Evolutionary conservation across 164 flowering plant genomes (phyloP).

Genomic region (Malania oleifera): DNA sequence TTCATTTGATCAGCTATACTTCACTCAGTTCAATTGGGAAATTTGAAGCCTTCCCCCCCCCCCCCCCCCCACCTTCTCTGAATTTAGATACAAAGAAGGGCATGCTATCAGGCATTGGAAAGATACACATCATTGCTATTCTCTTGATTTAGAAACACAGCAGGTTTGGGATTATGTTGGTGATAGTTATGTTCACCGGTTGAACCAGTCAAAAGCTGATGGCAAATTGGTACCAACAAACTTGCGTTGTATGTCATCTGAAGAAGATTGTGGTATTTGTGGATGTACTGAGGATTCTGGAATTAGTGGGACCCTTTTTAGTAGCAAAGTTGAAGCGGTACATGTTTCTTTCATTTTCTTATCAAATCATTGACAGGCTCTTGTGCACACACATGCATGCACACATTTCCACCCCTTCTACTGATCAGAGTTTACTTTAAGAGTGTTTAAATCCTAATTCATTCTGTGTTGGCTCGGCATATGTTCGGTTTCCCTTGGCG

Average conservation of each 20-base stretch:
- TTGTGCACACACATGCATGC: too few species aligned
- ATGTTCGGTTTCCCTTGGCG: too few species aligned
- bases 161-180: constrained; percentile 99
- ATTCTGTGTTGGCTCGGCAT: too few species aligned
- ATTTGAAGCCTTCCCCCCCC: too few species aligned
- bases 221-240: constrained; percentile 49
- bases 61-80: constrained; percentile 7
- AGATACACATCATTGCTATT: constrained; percentile 77
- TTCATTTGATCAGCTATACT: neutral
- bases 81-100: constrained; percentile 74
- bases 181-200: constrained; percentile 79
- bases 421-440: too few species aligned
- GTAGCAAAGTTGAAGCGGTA: constrained; percentile 88
- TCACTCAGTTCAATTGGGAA: neutral
- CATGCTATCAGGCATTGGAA: constrained; percentile 88
- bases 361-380: too few species aligned
- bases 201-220: constrained; percentile 85
- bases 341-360: constrained; percentile 5
- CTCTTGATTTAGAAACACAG: constrained; percentile 78
- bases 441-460: too few species aligned
- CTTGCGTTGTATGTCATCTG: constrained; percentile 41
- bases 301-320: constrained; percentile 53
- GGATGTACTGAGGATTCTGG: constrained; percentile 66
- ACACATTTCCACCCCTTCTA: too few species aligned
- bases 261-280: constrained; percentile 63